Evolutionary conservation across 345 rosid species (phyloP), one percentile per base, ranked within the genome.

Genomic region (Gossypium rotundifolium): DNA sequence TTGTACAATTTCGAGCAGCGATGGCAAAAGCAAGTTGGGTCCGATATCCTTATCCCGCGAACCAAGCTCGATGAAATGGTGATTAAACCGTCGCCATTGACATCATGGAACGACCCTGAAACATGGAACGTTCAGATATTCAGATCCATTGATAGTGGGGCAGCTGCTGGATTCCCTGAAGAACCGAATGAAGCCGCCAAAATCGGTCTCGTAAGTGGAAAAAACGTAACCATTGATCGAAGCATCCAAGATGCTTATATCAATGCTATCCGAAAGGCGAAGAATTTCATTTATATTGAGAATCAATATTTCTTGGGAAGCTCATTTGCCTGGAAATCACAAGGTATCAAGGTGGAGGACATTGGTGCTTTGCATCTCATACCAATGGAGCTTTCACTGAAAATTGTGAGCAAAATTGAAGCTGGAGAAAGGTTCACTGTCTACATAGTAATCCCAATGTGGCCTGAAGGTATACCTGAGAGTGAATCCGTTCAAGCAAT

Each of bases 381-480:
- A 10, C 71, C 77, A 40, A 74, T 54, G 25, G 77, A 74, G 53
- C 71, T 74, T 27, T 74, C 71, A 2, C 23, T 65, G 16, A 74
- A 74, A 70, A 74, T 74, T 17, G 71, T 65, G 10, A 74, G 77
- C 23, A 74, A 74, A 53, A 74, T 74, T 2, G 71, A 74, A 65
- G 71, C 70, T 7, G 62, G 42, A 48, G 71, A 74, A 61, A 40
- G 77, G 52, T 74, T 74, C 23, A 13, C 71, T 2, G 71, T 64
- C 14, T 74, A 74, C 63, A 14, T 74, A 9, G 77, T 74, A n/a
- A 74, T 74, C 62, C 77, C 71, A 22, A 74, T 74, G 71, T 65
- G 77, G 77, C 77, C 77, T 4, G 64, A 74, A 52, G 77, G 77
- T 3, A 54, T 65, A 22, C 77, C 77, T 3, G 71, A 74, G 54